Conservation (phyloP, 2,329 filamentous ascomycete species). For the Fusarium subglutinans region DNA sequence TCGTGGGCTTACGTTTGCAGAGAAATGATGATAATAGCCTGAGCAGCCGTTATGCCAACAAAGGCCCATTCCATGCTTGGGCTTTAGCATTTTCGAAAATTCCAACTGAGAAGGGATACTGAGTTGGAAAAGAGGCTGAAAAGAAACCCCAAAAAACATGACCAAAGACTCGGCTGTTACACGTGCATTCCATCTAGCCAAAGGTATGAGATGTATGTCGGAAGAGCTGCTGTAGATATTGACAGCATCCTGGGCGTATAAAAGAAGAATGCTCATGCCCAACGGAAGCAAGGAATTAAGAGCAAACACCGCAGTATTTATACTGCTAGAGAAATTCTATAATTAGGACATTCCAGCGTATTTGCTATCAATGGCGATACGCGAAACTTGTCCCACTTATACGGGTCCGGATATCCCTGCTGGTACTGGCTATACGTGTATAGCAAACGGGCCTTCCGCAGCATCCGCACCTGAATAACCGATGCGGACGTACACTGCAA, state of each 20-base stretch:
- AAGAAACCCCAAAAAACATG: not conserved
- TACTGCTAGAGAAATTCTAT: not conserved
- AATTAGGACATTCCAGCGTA: not conserved
- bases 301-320: not conserved
- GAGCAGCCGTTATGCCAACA: not conserved
- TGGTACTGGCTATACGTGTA: not conserved
- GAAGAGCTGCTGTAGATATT: not conserved
- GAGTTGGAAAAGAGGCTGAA: not conserved
- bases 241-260: fast-evolving
- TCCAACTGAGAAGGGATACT: no score
- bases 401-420: not conserved
- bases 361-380: not conserved
- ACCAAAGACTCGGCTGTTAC: not conserved
- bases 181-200: not conserved
- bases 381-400: not conserved
- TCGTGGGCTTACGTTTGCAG: not conserved
- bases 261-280: not conserved
- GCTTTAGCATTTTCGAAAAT: not conserved
- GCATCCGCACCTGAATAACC: not conserved
- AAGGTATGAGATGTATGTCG: not conserved
- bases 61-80: not conserved
- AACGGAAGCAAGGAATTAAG: fast-evolving
- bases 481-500: fast-evolving
- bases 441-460: not conserved
- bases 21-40: not conserved